phyloP scores from a whole-genome alignment of 805 yeast species.

The Debaryomyces tyrocola region DNA sequence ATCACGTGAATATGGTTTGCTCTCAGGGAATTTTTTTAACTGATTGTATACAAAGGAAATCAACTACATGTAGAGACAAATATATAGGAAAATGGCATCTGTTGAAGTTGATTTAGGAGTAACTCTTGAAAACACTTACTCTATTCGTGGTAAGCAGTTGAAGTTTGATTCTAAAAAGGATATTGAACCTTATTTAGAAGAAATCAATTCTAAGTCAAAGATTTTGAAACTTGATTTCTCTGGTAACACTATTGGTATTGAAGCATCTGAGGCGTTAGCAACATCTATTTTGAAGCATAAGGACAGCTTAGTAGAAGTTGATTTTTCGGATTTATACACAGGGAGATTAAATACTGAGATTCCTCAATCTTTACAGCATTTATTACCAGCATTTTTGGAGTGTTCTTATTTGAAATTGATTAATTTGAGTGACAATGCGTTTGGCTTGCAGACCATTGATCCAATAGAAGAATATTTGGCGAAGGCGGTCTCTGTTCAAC shows the following conservation, averaged over 20 bases:
- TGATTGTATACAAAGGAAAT: neutral
- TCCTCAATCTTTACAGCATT: conserved; percentile 71
- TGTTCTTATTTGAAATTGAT: conserved; percentile 70
- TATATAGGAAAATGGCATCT: conserved; percentile 17
- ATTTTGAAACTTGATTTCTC: conserved; percentile 70
- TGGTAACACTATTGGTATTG: conserved; percentile 94
- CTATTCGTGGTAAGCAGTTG: conserved; percentile 71
- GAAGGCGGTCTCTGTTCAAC: conserved; percentile 76
- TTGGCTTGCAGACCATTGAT: conserved; percentile 93
- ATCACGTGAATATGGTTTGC: neutral
- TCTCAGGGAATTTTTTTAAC: neutral
- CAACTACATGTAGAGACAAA: neutral
- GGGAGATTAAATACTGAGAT: conserved; percentile 94
- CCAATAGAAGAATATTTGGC: conserved; percentile 79
- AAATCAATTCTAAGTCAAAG: conserved; percentile 39
- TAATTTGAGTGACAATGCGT: conserved; percentile 91
- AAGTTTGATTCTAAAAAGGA: conserved; percentile 75
- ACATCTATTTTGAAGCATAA: conserved; percentile 46
- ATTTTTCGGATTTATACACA: conserved; percentile 91
- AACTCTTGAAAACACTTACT: conserved; percentile 43
- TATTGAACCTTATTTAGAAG: conserved; percentile 66
- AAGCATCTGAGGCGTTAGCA: conserved; percentile 75
- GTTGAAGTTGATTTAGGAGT: conserved; percentile 34
- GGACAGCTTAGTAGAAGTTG: conserved; percentile 60
- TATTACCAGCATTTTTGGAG: conserved; percentile 71